Percentiles rank a stretch among this genome's conserved stretches.
phyloP scores from a whole-genome alignment of 2,329 filamentous ascomycete genomes.

The Colletotrichum sp. region DNA sequence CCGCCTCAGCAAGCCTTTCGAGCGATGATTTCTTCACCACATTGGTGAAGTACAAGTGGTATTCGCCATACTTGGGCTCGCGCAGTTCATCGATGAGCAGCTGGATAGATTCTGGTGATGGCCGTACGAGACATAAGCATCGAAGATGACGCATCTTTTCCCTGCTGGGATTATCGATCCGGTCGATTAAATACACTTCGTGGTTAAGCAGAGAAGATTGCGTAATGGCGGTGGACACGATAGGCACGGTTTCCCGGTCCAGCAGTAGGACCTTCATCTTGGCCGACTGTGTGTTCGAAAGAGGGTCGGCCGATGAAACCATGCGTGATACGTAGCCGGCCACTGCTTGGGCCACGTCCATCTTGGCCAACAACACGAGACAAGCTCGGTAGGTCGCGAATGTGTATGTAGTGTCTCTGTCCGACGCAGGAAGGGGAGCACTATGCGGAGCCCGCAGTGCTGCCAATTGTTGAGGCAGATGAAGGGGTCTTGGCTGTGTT shows the following conservation, averaged over 20 bases:
- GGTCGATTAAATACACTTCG: conserved; percentile 97
- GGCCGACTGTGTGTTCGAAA: conserved; percentile 69
- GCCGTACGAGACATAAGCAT: conserved; percentile 91
- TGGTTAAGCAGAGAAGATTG: conserved; percentile 95
- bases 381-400: background rate
- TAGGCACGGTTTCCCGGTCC: conserved; percentile 91
- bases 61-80: conserved; percentile 97
- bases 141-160: conserved; percentile 98
- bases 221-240: conserved; percentile 93
- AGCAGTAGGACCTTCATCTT: conserved; percentile 99
- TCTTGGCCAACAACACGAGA: conserved; percentile 47
- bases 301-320: conserved; percentile 81
- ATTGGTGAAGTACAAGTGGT: conserved; percentile 97
- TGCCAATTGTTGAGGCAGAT: background rate
- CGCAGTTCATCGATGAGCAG: conserved; percentile 93
- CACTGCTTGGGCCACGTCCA: conserved; percentile 94
- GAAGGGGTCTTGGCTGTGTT: background rate
- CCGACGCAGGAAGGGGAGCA: background rate
- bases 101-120: conserved; percentile 91
- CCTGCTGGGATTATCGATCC: conserved; percentile 84
- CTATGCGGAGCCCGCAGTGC: background rate
- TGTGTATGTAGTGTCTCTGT: background rate
- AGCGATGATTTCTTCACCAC: conserved; percentile 95
- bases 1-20: conserved; percentile 92
- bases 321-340: conserved; percentile 97